Conservation (phyloP, 2,329 filamentous ascomycete species). For the Calonectria ilicicola region DNA sequence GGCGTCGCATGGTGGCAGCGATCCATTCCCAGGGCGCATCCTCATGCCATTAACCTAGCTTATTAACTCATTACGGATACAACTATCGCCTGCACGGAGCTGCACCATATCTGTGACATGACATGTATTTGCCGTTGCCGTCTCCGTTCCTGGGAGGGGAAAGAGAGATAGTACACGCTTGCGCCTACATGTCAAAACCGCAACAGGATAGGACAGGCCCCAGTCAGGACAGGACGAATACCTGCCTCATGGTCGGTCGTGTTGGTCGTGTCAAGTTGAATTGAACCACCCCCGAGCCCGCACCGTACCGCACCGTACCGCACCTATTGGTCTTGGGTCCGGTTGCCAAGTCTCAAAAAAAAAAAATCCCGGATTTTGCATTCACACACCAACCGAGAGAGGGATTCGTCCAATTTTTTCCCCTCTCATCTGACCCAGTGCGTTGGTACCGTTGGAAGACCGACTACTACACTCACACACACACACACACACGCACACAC, state of each 20-base stretch:
- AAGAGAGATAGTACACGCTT: not conserved
- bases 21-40: constrained; percentile 4
- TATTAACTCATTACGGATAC: constrained; percentile 2
- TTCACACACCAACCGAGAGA: not conserved
- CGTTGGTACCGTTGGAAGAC: constrained; percentile 13
- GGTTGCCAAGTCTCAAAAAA: constrained; percentile 2
- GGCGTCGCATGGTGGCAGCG: constrained; percentile 7
- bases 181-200: not conserved
- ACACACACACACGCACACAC: not conserved
- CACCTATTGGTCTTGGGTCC: not conserved
- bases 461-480: constrained; percentile 4
- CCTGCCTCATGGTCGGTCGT: not conserved
- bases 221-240: not conserved
- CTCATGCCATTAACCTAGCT: not conserved
- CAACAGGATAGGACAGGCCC: not conserved
- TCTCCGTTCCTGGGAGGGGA: not conserved
- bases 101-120: not conserved
- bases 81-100: not conserved
- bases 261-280: not conserved
- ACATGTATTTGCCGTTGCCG: not conserved
- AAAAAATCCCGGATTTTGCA: constrained; percentile 1
- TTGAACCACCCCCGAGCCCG: not conserved
- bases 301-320: constrained; percentile 4
- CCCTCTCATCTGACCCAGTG: constrained; percentile 20
- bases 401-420: not conserved